A percentile compares a stretch with the other conserved stretches of the same genome.
Conservation (phyloP, 2,329 filamentous ascomycete species). For the Trichoderma pleuroti region DNA sequence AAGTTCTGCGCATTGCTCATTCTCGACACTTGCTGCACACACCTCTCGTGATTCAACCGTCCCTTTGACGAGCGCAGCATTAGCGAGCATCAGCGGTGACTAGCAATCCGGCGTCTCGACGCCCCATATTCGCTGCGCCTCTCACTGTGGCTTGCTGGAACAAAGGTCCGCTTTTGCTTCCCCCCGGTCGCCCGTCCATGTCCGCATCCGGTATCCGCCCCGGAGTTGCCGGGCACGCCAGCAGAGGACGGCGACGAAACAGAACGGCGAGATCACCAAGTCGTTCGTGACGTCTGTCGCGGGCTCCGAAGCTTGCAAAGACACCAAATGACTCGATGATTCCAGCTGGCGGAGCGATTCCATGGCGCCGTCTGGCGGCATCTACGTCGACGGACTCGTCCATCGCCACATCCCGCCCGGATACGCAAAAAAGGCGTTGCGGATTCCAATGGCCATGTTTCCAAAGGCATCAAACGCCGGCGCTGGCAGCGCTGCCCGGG, state of each 20-base stretch:
- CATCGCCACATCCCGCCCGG: background rate
- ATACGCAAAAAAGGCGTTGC: background rate
- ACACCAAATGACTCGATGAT: slow-evolving; percentile 4
- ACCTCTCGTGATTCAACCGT: background rate
- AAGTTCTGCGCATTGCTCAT: background rate
- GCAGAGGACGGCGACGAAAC: slow-evolving; percentile 14
- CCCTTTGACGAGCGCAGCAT: background rate
- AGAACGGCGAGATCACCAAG: slow-evolving; percentile 7
- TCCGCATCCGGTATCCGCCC: slow-evolving; percentile 19
- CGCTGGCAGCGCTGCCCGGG: background rate
- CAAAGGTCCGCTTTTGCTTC: background rate
- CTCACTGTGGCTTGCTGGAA: slow-evolving; percentile 17
- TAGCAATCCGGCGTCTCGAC: slow-evolving; percentile 3
- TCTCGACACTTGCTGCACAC: background rate
- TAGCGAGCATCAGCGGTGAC: slow-evolving; percentile 14
- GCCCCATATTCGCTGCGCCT: slow-evolving; percentile 18
- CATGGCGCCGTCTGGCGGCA: background rate
- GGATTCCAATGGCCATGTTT: background rate
- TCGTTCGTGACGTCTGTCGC: slow-evolving; percentile 2
- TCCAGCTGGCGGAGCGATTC: background rate
- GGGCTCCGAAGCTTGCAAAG: background rate
- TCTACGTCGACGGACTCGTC: background rate
- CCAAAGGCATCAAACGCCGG: background rate
- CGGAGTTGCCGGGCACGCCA: slow-evolving; percentile 18
- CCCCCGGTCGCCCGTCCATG: slow-evolving; percentile 18